These are phyloP conservation scores for Cicer judaicum DNA, from an alignment of 306 rosid genomes.

Conservation along the genomic window DNA sequence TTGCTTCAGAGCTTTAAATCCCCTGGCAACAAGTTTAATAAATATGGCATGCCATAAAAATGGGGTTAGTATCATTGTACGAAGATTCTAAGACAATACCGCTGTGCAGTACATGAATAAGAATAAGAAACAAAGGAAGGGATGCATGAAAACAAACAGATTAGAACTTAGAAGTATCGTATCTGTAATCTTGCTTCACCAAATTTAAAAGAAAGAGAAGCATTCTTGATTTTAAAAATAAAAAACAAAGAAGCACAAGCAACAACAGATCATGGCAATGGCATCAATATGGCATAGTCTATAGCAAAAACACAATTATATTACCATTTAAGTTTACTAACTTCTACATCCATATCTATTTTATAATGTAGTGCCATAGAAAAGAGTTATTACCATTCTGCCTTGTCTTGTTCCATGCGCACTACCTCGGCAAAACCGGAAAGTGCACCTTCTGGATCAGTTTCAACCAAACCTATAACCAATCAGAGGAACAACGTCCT, in stretches of 20 bases:
- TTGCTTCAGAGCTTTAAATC: constrained; percentile 95
- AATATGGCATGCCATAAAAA: constrained; percentile 7
- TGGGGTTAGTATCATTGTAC: constrained; percentile 12
- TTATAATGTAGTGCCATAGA: constrained; percentile 23
- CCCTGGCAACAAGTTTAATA: constrained; percentile 61
- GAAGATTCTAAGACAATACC: constrained; percentile 33
- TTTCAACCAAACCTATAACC: constrained; percentile 81
- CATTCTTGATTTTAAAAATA: not conserved
- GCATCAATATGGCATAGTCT: constrained; percentile 31
- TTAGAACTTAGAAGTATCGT: constrained; percentile 23
- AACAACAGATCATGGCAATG: constrained; percentile 17
- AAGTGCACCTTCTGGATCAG: constrained; percentile 92
- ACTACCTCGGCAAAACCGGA: constrained; percentile 90
- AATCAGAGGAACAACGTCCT: constrained; percentile 16
- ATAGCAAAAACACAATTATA: constrained; percentile 5
- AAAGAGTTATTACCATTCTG: constrained; percentile 74
- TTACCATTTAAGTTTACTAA: not conserved
- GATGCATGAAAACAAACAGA: constrained; percentile 17
- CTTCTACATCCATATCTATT: constrained; percentile 16
- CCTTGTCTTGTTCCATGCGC: constrained; percentile 90
- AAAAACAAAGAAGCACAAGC: not conserved
- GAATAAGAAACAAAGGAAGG: constrained; percentile 16
- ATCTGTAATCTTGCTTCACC: constrained; percentile 27
- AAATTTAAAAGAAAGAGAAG: constrained; percentile 33
- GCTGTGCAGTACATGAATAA: constrained; percentile 4